Base-by-base conservation (phyloP, 352 stramenopile species). In the Globisporangium nagaii region DNA sequence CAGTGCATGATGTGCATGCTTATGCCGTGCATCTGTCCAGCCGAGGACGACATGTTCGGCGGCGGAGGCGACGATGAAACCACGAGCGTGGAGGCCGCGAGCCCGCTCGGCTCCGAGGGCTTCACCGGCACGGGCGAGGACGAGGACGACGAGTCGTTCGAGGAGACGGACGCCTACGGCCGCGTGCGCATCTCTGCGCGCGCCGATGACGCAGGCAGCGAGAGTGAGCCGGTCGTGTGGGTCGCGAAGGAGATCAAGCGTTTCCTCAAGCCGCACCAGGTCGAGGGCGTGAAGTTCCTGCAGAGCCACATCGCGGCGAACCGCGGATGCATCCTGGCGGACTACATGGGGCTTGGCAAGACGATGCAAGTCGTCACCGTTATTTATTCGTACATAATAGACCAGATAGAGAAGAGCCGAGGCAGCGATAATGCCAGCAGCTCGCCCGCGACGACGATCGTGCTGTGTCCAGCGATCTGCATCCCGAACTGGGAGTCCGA, bases 401-500 rank as follows among this genome's bases (percentile, higher is more conserved):
- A 93, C 46, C 60, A 79, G 32, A 61, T 76, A 12, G 49, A 67
- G 6, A 47, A 63, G 1, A 36, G 34, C 44, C 36, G 4, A 56
- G 56, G 17, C 57, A 35, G 42, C 50, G 43, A 11, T 4, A 62
- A 1, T 4, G 17, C 37, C 24, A n/a, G 25, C 6, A 10, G 25
- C 7, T 17, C 63, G 24, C 64, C 65, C 12, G 60, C 57, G 32
- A 86, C 80, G 10, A 76, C 84, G 20, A 71, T 99, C 67, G 87
- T 99, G 28, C 74, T 98, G 24, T 98, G 93, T 56, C 96, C 96
- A 3, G 97, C 95, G 31, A 97, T 95, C 45, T 91, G 98, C 40
- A 95, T 99, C 47, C 95, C 96, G 32, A 99, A 98, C 66, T 98
- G 96, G 96, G 81, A 97, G 58, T 86, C 90, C 55, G 96, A 99